Percentiles rank a stretch among this genome's conserved stretches.
These are phyloP conservation scores for Salix arbutifolia DNA, from an alignment of 345 rosid species.

Conservation along the genomic window DNA sequence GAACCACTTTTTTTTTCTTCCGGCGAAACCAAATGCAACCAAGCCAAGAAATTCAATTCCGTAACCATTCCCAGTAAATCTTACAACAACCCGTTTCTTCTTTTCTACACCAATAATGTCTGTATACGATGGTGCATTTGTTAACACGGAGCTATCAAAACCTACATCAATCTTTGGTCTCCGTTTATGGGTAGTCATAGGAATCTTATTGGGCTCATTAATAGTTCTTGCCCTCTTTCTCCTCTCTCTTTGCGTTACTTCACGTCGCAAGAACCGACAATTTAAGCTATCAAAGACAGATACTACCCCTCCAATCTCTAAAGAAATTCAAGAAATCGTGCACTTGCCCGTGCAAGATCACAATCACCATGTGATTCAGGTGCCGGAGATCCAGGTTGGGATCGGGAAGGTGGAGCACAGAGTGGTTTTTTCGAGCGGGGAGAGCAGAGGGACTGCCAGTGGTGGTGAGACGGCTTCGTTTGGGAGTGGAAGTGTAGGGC, in stretches of 20 bases:
- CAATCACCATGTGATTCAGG: constrained; percentile 28
- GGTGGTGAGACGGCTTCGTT: constrained; percentile 60
- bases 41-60: neutral
- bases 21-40: constrained; percentile 10
- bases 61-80: no score
- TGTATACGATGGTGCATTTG: constrained; percentile 55
- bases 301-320: constrained; percentile 63
- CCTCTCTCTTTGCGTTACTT: constrained; percentile 78
- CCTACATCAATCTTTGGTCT: constrained; percentile 88
- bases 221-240: constrained; percentile 79
- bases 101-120: constrained; percentile 31
- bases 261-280: constrained; percentile 56
- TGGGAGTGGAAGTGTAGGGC: constrained; percentile 66
- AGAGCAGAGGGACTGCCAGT: constrained; percentile 66
- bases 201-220: constrained; percentile 76
- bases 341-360: constrained; percentile 30
- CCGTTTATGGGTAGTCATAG: constrained; percentile 84
- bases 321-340: constrained; percentile 82
- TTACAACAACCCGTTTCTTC: neutral
- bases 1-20: neutral
- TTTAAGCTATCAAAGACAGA: constrained; percentile 7
- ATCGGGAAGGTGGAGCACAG: constrained; percentile 87
- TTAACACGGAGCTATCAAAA: constrained; percentile 75
- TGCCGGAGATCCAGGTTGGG: constrained; percentile 79
- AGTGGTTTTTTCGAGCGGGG: constrained; percentile 84